Base-by-base conservation (phyloP, 2,329 filamentous ascomycete genomes). In the Calonectria pauciramosa region DNA sequence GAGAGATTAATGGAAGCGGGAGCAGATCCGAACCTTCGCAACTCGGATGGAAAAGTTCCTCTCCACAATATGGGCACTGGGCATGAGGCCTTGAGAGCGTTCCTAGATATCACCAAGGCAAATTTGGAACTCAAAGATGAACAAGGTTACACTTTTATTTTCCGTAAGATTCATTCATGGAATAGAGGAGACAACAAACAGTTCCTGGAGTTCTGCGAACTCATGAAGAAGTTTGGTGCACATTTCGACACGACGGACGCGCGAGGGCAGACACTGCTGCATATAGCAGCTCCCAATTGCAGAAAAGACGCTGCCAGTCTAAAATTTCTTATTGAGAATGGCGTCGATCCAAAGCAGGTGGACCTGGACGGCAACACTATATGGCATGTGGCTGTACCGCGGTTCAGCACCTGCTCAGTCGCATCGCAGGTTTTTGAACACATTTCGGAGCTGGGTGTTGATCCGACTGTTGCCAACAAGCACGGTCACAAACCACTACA, bases 401-500 rank as follows among this genome's bases (percentile, higher is more conserved):
- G 26, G 26, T 54, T 32, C 16, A 54, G 51, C 28, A 54, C 51
- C 14, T 9, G 16, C 5, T 18, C 3, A 54, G 28, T 54, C 26
- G 7, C 28, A 3, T 20, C 51, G 32, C 3, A 16, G 8, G 9
- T 41, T 36, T 14, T 7, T 71, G 1, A 47, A 36, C 23, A 56
- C 10, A 71, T 82, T 6, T 0, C 79, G 0, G 60, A 11, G 1
- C 30, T 80, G 0, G 77, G 77, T 0, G 47, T 79, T 0, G 75
- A 79, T 11, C 44, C 73, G 26, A 67, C 77, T 3, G 34, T 64
- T 18, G 71, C 36, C 23, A 82, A 81, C 41, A 49, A 77, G 9
- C 49, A 68, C 2, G 79, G 78, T 0, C 77, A 75, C 16, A 81
- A 78, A 5, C 79, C 78, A 3, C 52, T 82, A 11, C 80, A 82